Conservation (phyloP, 2,329 filamentous ascomycete genomes). For the Aspergillus jensenii region DNA sequence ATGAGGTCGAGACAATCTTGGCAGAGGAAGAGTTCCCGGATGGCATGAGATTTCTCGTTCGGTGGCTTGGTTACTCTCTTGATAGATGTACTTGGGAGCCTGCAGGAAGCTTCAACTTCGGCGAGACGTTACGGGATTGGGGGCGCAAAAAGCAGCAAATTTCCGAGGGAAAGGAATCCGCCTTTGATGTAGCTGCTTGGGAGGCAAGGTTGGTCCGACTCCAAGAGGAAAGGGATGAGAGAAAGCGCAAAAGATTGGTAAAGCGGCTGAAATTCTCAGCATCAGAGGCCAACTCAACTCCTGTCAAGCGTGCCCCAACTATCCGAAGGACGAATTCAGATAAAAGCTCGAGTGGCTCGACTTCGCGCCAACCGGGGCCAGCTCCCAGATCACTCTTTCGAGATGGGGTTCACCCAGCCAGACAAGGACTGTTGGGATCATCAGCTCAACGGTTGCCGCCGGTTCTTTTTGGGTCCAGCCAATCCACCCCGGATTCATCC, state of each 20-base stretch:
- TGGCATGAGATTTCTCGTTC: conserved; percentile 56
- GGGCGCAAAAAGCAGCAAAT: conserved; percentile 33
- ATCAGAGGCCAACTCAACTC: not conserved
- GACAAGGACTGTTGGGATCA: not conserved
- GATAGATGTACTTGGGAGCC: conserved; percentile 59
- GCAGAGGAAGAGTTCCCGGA: conserved; percentile 43
- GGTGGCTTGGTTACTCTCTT: conserved; percentile 62
- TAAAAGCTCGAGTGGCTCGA: not conserved
- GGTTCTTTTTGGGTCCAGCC: conserved; percentile 20
- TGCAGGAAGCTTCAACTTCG: conserved; percentile 37
- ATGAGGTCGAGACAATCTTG: conserved; percentile 56
- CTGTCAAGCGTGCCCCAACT: not conserved
- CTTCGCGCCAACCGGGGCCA: not conserved
- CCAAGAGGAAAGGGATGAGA: conserved; percentile 22
- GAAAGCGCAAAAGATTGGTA: conserved; percentile 27
- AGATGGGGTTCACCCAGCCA: conserved; percentile 2
- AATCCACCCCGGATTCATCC: not conserved
- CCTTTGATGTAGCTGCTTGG: conserved; percentile 36
- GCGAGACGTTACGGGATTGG: conserved; percentile 45
- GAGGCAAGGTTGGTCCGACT: conserved; percentile 24
- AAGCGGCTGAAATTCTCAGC: conserved; percentile 29
- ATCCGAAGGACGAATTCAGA: not conserved
- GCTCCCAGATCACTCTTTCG: not conserved
- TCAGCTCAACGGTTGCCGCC: conserved; percentile 1
- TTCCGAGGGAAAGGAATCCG: conserved; percentile 24